Evolutionary conservation across 305 asterid species (phyloP).

Genomic region (Ilex paraguariensis): DNA sequence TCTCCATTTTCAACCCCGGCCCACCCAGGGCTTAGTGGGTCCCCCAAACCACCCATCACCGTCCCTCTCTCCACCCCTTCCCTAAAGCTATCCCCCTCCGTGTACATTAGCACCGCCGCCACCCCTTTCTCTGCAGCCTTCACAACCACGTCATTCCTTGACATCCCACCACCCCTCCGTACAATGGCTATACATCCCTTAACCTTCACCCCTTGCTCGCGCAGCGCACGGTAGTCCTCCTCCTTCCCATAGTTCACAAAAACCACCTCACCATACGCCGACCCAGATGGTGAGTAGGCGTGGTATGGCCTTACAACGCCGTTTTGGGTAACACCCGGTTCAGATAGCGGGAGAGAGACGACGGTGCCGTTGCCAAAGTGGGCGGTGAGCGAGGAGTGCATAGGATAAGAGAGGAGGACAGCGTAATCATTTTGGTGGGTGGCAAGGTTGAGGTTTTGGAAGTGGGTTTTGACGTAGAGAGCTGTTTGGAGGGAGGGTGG

Average conservation of each 20-base stretch:
- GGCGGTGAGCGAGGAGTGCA: constrained; percentile 48
- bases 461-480: constrained; percentile 57
- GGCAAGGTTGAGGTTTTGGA: constrained; percentile 45
- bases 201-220: constrained; percentile 44
- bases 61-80: constrained; percentile 93
- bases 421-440: constrained; percentile 56
- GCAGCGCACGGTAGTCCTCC: constrained; percentile 55
- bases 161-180: constrained; percentile 67
- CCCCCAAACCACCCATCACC: constrained; percentile 83
- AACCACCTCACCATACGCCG: constrained; percentile 57
- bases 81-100: constrained; percentile 45
- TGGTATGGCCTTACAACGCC: constrained; percentile 75
- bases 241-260: constrained; percentile 79
- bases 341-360: constrained; percentile 36
- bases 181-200: constrained; percentile 72
- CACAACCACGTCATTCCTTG: constrained; percentile 64
- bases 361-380: constrained; percentile 42
- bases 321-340: constrained; percentile 33
- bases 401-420: constrained; percentile 72
- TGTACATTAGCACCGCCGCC: constrained; percentile 81
- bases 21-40: constrained; percentile 95
- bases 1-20: constrained; percentile 60
- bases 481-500: constrained; percentile 52
- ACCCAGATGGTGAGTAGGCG: constrained; percentile 88
- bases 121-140: constrained; percentile 83